Evolutionary conservation across 176 grass and related monocot genomes (phyloP), one percentile per base, ranked within the genome.

Genomic region (Neostapfia colusana): DNA sequence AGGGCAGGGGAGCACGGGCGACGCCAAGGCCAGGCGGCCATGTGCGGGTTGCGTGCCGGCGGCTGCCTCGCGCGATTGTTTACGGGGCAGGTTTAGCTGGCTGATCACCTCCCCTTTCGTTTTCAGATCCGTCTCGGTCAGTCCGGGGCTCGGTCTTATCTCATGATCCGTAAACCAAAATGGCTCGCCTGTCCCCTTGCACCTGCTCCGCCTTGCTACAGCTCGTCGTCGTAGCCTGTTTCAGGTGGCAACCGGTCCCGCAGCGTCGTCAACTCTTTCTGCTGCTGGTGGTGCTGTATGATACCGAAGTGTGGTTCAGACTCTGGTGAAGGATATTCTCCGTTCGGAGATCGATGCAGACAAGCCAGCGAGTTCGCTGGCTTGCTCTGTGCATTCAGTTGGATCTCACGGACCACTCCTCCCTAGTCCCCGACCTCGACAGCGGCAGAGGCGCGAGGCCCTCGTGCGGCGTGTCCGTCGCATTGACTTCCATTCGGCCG

Each of bases 1-100:
- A 34, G 3, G 56, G 26, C 13, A 46, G 39, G 6, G 41, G 4
- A 25, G 49, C 10, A 23, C 16, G n/a, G 1, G 0, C 10, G 13
- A 15, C n/a, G 38, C 38, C 38, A 40, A 40, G 38, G 43, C 31
- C 31, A 31, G 31, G 3, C 31, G 31, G 31, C 74, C 82, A 84
- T 79, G 74, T 84, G 66, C 66, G 2, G n/a, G 42, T 63, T 40
- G 35, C 42, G 13, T 55, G 12, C 54, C 1, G 15, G 23, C 49
- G 17, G 5, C n/a, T 4, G 10, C n/a, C 2, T 10, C 62, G 4
- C 56, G 35, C n/a, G 34, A 64, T 71, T 71, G 82, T 78, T 78
- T 78, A 44, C 45, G 16, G 45, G 13, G 21, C 9, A 53, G 36
- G 15, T 40, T 59, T 42, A 28, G 72, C 53, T 58, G 72, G 23